Base-by-base conservation (phyloP, 2,329 filamentous ascomycete genomes). In the Coccinonectria pachysandricola region DNA sequence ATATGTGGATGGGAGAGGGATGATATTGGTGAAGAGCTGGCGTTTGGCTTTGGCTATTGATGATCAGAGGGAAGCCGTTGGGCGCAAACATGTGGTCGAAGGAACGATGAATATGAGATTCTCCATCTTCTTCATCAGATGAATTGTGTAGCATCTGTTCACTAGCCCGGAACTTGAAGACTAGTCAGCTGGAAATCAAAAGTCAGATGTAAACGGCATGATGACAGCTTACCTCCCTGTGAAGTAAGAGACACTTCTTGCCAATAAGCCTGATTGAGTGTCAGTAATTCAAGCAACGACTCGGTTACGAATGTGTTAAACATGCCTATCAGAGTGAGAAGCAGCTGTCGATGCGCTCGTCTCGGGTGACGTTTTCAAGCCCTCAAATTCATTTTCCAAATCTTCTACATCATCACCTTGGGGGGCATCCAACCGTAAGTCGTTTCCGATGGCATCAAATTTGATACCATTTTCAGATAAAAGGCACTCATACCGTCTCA, bases 401-500 rank as follows among this genome's bases (percentile, higher is more conserved):
- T 73, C 69, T 29, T 68, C 64, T 11, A 71, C 63, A 30, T 71
- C 68, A 35, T 71, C 68, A 6, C 50, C 46, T 3, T 35, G 40
- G 15, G 46, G 42, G 4, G 37, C 42, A 41, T 57, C 45, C 7
- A 32, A 34, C 17, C 38, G 42, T 5, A 52, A 26, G 17, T 69
- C 60, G n/a, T 63, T 55, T 21, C 71, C 70, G 12, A 82, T 64
- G 10, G 75, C 65, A 25, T 84, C 73, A 39, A 85, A 82, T n/a
- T 64, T 55, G 43, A 86, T 70, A 26, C 75, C 69, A 42, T 83
- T 64, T 49, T 79, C 65, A 27, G 64, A 62, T 16, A 86, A 59
- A 20, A 86, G 56, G 6, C 56, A 49, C 53, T 86, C 81, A 42
- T 85, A 85, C 25, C 69, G 68, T 28, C 66, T 70, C 12, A 85